Evolutionary conservation across 2,329 filamentous ascomycete genomes (phyloP), one percentile per base, ranked within the genome.

Genomic region (Claviceps citrina): DNA sequence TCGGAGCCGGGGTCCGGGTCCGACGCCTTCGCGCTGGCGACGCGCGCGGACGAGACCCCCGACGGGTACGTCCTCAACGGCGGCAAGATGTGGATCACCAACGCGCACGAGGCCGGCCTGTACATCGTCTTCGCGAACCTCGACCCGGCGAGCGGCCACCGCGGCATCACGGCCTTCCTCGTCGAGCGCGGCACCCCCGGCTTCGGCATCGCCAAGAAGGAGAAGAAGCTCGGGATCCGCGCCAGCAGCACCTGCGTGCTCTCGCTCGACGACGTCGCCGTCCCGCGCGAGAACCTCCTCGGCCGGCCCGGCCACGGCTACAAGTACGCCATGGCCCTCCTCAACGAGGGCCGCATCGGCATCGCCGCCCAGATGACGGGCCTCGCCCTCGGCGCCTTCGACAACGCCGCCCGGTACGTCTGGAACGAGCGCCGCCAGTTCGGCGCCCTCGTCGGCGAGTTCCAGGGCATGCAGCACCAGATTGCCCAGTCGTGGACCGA

Each of bases 31-130:
- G 93, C 93, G 1, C 71, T 98, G 47, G 81, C 85, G 50, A 96
- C 91, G 42, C 87, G 84, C 60, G 91, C 91, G 32, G 78, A 76
- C 43, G 84, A 87, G 68, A 91, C 84, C 1, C 70, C 76, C 18
- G 73, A 78, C 47, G 86, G 89, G 16, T 18, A 18, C 18, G 18
- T 16, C 26, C 98, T 98, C 61, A 82, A 76, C 45, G 91, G 91
- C 37, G 78, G 76, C 61, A 98, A 98, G 75, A 98, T 98, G 91
- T 98, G 91, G 91, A 98, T 98, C 64, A 98, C 91, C 47, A 98
- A 98, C 71, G 81, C 83, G 38, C 79, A 89, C 67, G 91, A 98
- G 65, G 82, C 91, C 16, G 78, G 78, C 44, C 81, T 96, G 67
- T 98, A 95, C 67, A 89, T 98, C 55, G 91, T 98, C 43, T 98